Conservation (phyloP, 306 rosid genomes). For the Prosopis cineraria region DNA sequence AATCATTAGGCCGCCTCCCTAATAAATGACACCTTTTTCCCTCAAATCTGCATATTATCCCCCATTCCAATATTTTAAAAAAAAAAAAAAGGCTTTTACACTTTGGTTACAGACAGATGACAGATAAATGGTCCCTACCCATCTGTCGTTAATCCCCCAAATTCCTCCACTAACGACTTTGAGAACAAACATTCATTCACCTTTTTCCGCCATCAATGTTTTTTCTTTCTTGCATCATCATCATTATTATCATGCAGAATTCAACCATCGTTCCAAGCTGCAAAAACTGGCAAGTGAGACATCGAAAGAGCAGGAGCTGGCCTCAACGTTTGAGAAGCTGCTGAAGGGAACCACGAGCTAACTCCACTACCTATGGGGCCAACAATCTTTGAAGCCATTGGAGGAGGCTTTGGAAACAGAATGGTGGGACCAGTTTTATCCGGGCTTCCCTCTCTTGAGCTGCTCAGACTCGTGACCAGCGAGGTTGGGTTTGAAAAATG, state of each 20-base stretch:
- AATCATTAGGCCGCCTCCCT: conserved; percentile 49
- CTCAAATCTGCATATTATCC: conserved; percentile 22
- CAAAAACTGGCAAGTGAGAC: conserved; percentile 84
- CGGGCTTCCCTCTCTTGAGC: conserved; percentile 88
- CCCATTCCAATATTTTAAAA: neutral
- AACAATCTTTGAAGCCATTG: conserved; percentile 50
- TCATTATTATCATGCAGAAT: conserved; percentile 41
- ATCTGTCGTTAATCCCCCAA: conserved; percentile 43
- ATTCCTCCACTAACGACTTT: conserved; percentile 49
- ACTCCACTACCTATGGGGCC: conserved; percentile 42
- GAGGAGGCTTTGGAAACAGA: conserved; percentile 54
- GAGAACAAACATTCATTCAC: conserved; percentile 31
- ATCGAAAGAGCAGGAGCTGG: conserved; percentile 61
- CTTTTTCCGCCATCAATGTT: neutral
- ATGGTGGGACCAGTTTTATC: conserved; percentile 59
- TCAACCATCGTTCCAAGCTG: conserved; percentile 83
- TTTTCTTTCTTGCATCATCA: neutral
- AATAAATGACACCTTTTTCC: conserved; percentile 41
- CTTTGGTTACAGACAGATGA: conserved; percentile 48
- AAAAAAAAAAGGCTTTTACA: conserved; percentile 44
- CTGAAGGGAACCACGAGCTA: conserved; percentile 72
- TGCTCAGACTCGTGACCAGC: conserved; percentile 72
- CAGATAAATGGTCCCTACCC: conserved; percentile 49
- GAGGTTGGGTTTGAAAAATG: conserved; percentile 82
- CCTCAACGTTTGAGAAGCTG: conserved; percentile 59